Evolutionary conservation across 2,329 filamentous ascomycete genomes (phyloP).

Genomic region (Sclerotinia sclerotiorum): DNA sequence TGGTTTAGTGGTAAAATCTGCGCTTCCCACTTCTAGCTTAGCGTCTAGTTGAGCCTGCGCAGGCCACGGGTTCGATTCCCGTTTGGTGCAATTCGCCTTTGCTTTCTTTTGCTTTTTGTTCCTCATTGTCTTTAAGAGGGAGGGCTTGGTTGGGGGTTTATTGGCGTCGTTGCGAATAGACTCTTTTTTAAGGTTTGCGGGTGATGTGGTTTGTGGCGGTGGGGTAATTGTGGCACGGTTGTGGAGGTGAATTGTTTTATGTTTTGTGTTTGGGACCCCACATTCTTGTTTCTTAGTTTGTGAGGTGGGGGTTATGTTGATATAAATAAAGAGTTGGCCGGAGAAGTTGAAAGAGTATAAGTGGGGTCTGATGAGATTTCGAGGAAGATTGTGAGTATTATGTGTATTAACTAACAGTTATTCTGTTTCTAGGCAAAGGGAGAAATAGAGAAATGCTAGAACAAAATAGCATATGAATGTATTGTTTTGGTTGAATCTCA

Average conservation of each 20-base stretch:
- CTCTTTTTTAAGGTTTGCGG: background rate
- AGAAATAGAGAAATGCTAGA: background rate
- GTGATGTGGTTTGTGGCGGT: background rate
- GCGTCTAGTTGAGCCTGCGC: background rate
- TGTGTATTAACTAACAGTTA: background rate
- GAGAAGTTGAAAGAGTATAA: background rate
- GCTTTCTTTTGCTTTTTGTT: background rate
- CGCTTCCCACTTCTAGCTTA: background rate
- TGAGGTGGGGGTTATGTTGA: background rate
- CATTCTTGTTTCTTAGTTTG: background rate
- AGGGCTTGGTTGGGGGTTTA: background rate
- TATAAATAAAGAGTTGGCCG: background rate
- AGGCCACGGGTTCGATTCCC: slow-evolving; percentile 16
- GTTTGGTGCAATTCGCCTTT: rapidly evolving
- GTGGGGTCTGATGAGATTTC: background rate
- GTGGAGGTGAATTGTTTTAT: background rate
- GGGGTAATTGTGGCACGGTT: slow-evolving; percentile 1
- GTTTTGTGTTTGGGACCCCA: background rate
- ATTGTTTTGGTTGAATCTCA: background rate
- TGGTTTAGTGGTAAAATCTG: slow-evolving; percentile 20
- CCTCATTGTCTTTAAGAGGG: background rate
- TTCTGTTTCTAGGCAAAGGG: background rate
- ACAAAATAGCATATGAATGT: too few relatives aligned
- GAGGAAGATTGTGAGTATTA: too few relatives aligned
- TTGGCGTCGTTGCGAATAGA: background rate